Evolutionary conservation across 441 rosid genomes (phyloP).

Genomic region (Raphanus hybrid): DNA sequence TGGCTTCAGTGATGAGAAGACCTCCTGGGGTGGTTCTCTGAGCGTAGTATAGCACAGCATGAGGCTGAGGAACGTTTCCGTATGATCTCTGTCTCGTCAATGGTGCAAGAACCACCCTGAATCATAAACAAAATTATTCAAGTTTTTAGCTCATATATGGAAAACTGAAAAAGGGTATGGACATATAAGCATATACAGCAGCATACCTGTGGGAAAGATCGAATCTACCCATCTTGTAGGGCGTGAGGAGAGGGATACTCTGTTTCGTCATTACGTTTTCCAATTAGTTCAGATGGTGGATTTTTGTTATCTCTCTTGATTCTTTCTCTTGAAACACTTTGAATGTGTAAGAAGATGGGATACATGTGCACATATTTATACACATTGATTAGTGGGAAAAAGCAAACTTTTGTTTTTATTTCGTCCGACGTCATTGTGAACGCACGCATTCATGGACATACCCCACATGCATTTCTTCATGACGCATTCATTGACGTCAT

Average conservation of each 20-base stretch:
- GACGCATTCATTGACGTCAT: constrained; percentile 35
- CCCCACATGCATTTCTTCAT: constrained; percentile 5
- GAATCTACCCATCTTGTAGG: constrained; percentile 42
- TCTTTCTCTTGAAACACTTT: background rate
- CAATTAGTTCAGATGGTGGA: constrained; percentile 10
- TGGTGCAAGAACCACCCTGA: constrained; percentile 65
- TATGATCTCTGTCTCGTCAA: constrained; percentile 61
- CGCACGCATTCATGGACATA: constrained; percentile 25
- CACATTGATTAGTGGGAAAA: constrained; percentile 10
- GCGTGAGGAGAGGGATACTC: constrained; percentile 38
- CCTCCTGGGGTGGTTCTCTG: constrained; percentile 61
- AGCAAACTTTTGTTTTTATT: background rate
- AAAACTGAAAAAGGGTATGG: background rate
- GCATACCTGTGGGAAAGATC: constrained; percentile 41
- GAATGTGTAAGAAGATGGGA: constrained; percentile 8
- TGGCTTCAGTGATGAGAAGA: constrained; percentile 59
- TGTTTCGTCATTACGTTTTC: constrained; percentile 26
- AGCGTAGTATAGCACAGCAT: constrained; percentile 58
- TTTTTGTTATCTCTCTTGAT: background rate
- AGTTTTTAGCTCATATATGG: background rate
- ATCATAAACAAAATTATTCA: background rate
- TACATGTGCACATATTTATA: background rate
- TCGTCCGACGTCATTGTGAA: constrained; percentile 29
- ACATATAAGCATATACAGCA: background rate
- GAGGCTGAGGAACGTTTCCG: constrained; percentile 60